These are phyloP conservation scores for Halophytophthora polymorphica DNA, from an alignment of 352 stramenopile genomes.

Conservation along the genomic window DNA sequence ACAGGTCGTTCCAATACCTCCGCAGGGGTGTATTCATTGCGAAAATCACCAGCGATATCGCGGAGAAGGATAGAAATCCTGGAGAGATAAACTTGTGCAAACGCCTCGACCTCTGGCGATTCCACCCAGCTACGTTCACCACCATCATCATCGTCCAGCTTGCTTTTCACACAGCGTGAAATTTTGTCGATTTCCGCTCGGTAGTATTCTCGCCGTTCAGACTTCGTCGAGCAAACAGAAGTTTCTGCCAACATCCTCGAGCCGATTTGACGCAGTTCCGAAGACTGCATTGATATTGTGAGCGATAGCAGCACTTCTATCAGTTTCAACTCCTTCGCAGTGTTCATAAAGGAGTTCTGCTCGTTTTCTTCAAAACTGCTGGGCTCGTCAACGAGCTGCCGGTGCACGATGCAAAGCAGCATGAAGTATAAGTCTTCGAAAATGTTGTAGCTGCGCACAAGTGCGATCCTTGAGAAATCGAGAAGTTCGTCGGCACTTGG, in stretches of 20 bases:
- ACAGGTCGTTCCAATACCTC: neutral
- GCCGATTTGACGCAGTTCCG: slow-evolving; percentile 6
- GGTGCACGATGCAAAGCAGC: slow-evolving; percentile 29
- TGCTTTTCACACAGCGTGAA: neutral
- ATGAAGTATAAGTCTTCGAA: slow-evolving; percentile 30
- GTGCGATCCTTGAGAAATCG: slow-evolving; percentile 5
- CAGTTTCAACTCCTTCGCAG: slow-evolving; percentile 19
- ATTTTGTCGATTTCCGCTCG: slow-evolving; percentile 14
- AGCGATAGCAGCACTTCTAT: slow-evolving; percentile 28
- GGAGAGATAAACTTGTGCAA: slow-evolving; percentile 18
- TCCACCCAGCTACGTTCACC: neutral
- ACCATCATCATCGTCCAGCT: neutral
- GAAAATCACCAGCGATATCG: neutral
- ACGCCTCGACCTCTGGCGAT: slow-evolving; percentile 1
- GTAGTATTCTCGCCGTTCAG: slow-evolving; percentile 13
- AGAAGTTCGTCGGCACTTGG: slow-evolving; percentile 4
- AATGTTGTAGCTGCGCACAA: slow-evolving; percentile 6
- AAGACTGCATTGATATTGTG: slow-evolving; percentile 16
- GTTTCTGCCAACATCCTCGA: slow-evolving; percentile 24
- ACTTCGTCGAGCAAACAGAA: slow-evolving; percentile 1
- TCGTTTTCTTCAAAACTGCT: neutral
- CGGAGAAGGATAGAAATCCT: slow-evolving; percentile 3
- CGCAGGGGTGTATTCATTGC: neutral
- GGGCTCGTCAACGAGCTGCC: slow-evolving; percentile 17
- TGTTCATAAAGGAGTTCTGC: slow-evolving; percentile 17